Conservation (phyloP, 805 yeast genomes). For the Candida mattraensis region DNA sequence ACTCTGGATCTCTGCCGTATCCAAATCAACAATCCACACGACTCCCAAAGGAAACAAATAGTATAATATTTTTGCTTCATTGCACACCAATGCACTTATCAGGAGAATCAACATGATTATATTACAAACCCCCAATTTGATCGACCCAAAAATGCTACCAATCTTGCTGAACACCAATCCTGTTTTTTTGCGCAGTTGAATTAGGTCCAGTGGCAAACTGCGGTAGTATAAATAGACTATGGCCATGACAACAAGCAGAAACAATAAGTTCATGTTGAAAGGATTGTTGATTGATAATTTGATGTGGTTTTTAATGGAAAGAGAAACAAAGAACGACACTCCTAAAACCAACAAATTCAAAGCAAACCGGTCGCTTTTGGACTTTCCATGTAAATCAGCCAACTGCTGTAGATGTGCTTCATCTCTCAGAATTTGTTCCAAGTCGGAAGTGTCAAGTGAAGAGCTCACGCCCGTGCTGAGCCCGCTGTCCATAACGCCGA, state of each 20-base stretch:
- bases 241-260: slow-evolving; percentile 4
- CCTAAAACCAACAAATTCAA: slow-evolving; percentile 10
- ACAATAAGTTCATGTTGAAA: slow-evolving; percentile 10
- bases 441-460: no score
- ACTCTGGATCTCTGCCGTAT: slow-evolving; percentile 3
- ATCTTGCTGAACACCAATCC: slow-evolving; percentile 11
- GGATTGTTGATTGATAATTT: slow-evolving; percentile 10
- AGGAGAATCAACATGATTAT: slow-evolving; percentile 16
- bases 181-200: slow-evolving; percentile 5
- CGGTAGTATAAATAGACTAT: slow-evolving; percentile 14
- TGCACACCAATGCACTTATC: slow-evolving; percentile 13
- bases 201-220: slow-evolving; percentile 13
- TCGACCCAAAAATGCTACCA: slow-evolving; percentile 7
- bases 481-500: no score
- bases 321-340: slow-evolving; percentile 13
- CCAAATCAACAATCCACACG: slow-evolving; percentile 15
- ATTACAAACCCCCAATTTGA: slow-evolving; percentile 10
- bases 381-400: no score
- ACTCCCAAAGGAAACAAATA: slow-evolving; percentile 12
- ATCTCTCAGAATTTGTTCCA: no score
- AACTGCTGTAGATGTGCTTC: no score
- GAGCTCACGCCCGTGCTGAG: no score
- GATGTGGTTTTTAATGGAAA: slow-evolving; percentile 14
- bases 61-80: slow-evolving; percentile 14
- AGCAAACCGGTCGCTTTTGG: slow-evolving; percentile 9